A percentile compares a stretch with the other conserved stretches of the same genome.
These are phyloP conservation scores for Penicillium sclerotiorum DNA, from an alignment of 2,329 filamentous ascomycete species.

Conservation along the genomic window DNA sequence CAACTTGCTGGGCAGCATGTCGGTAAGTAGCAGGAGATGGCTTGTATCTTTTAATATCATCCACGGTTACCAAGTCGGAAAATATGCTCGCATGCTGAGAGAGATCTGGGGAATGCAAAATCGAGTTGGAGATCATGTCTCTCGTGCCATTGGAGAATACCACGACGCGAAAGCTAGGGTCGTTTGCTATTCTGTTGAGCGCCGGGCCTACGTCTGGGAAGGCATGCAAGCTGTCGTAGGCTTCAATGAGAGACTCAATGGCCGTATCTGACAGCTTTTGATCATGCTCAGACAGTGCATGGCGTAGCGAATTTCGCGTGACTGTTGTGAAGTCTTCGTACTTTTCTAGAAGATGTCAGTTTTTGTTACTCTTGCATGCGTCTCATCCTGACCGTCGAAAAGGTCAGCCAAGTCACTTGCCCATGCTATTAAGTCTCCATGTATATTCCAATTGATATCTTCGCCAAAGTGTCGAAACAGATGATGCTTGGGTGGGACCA, in stretches of 20 bases:
- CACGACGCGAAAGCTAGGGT: conserved; percentile 54
- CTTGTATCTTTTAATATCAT: conserved; percentile 65
- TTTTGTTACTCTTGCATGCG: neutral
- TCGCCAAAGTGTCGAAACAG: conserved; percentile 65
- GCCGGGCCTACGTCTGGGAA: conserved; percentile 66
- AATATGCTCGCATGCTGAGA: conserved; percentile 54
- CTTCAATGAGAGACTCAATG: conserved; percentile 58
- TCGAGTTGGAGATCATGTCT: conserved; percentile 63
- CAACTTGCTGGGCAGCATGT: conserved; percentile 58
- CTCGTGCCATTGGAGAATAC: conserved; percentile 72
- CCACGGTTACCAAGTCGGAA: conserved; percentile 62
- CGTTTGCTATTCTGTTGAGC: conserved; percentile 51
- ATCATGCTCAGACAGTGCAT: conserved; percentile 64
- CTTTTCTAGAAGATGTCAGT: conserved; percentile 48
- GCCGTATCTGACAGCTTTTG: conserved; percentile 49
- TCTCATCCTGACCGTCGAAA: neutral
- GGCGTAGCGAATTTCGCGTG: conserved; percentile 63
- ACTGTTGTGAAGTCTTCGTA: conserved; percentile 67
- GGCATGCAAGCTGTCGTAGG: conserved; percentile 65
- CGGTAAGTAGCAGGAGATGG: conserved; percentile 64
- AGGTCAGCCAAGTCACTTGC: conserved; percentile 47
- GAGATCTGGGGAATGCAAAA: conserved; percentile 60
- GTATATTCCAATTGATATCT: conserved; percentile 76
- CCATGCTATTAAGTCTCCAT: conserved; percentile 75
- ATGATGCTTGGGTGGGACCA: conserved; percentile 58